These are phyloP conservation scores for Jaminaea rosea DNA, from an alignment of 1,284 basidiomycete species.

Conservation along the genomic window DNA sequence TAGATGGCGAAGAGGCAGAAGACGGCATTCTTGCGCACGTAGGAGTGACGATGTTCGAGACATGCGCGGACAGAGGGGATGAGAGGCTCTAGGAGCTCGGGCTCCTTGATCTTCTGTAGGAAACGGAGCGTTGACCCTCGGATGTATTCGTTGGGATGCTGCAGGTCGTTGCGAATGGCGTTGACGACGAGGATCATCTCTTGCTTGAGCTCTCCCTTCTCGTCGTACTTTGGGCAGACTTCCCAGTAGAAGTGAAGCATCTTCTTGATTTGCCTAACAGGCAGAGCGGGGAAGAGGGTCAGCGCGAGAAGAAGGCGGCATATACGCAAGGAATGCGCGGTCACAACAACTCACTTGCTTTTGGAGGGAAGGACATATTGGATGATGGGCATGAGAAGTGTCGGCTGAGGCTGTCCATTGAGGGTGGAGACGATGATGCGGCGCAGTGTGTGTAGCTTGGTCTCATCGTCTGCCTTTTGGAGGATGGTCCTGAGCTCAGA, in stretches of 20 bases:
- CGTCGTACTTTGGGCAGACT: constrained; percentile 96
- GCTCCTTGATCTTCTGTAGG: constrained; percentile 88
- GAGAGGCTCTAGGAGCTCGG: constrained; percentile 89
- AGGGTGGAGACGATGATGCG: constrained; percentile 90
- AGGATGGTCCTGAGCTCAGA: constrained; percentile 71
- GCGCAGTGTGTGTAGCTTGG: constrained; percentile 92
- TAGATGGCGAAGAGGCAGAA: constrained; percentile 93
- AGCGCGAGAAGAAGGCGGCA: too few relatives aligned
- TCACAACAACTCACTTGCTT: too few relatives aligned
- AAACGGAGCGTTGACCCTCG: constrained; percentile 93
- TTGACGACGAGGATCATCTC: constrained; percentile 97
- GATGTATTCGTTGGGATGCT: constrained; percentile 99
- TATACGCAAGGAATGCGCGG: too few relatives aligned
- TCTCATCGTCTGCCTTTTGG: constrained; percentile 93
- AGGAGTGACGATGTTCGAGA: constrained; percentile 95
- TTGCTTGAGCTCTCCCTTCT: constrained; percentile 93
- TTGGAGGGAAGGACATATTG: constrained; percentile 92
- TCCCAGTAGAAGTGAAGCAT: constrained; percentile 97
- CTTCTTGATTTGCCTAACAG: constrained; percentile 96
- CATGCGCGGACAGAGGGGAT: constrained; percentile 86
- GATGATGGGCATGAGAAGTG: constrained; percentile 93
- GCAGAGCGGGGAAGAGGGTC: too few relatives aligned
- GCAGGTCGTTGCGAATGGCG: constrained; percentile 93
- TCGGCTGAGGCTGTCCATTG: constrained; percentile 84
- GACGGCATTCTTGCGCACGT: constrained; percentile 96